Evolutionary conservation across 495 filamentous ascomycete genomes (phyloP), one percentile per base, ranked within the genome.

Genomic region (Penicillium ucsense): DNA sequence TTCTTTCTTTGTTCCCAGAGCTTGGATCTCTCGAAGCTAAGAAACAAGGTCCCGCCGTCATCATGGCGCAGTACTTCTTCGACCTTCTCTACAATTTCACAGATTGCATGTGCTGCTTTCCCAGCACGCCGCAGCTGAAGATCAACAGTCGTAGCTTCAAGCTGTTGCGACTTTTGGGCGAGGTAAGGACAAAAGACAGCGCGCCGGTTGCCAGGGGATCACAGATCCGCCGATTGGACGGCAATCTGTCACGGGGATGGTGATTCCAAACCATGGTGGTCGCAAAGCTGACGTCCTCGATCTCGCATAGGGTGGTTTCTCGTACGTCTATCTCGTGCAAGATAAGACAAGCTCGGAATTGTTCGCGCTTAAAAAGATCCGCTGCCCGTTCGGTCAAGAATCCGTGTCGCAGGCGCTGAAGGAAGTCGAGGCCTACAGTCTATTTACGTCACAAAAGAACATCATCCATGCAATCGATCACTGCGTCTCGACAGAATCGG

Each of bases 241-340:
- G 46, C 8, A 5, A 41, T 37, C 43, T 40, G 41, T 51, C 47
- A 48, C 50, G 40, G 53, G 30, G 39, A 31, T 12, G 20, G 20
- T 20, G 20, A 20, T 20, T 20, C 20, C 20, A 20, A 20, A 20
- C 20, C 20, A 47, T 30, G 29, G 29, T 43, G 42, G 45, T 35
- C 33, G 12, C 48, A 33, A 46, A 44, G 42, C 51, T 53, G 47
- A 49, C 44, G 34, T 10, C 31, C 20, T 49, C 34, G 36, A 8
- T 36, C 41, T 44, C 60, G 4, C 9, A 33, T 34, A 91, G 81
- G 91, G 91, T 64, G 91, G 92, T 49, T 98, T 97, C 75, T 92
- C 86, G 54, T 97, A 97, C 64, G 92, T 98, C 50, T 98, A 98
- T 68, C 86, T 98, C 45, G 92, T 98, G 31, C 86, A 96, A 77